These are phyloP conservation scores for Pseudohalonectria lignicola DNA, from an alignment of 2,329 filamentous ascomycete species.

Conservation along the genomic window DNA sequence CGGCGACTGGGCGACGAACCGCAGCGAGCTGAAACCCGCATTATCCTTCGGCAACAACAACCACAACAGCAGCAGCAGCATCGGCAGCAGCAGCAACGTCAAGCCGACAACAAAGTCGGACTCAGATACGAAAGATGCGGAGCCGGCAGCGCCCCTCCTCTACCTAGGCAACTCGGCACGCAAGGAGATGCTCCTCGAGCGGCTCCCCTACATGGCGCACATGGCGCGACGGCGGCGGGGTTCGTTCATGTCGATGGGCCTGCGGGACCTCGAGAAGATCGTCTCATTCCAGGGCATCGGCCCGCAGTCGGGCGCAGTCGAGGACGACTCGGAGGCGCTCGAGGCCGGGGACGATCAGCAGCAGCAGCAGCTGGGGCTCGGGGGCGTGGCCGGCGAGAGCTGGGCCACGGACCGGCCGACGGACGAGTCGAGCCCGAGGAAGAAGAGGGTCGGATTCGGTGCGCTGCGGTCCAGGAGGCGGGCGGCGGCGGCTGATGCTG, in stretches of 20 bases:
- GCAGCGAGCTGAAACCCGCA: conserved; percentile 11
- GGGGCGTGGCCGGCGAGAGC: conserved; percentile 23
- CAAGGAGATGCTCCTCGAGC: conserved; percentile 69
- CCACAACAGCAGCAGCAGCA: conserved; percentile 7
- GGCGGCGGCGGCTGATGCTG: conserved; percentile 13
- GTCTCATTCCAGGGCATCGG: conserved; percentile 53
- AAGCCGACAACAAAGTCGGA: conserved; percentile 10
- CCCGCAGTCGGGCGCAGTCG: conserved; percentile 12
- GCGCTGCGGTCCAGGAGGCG: conserved; percentile 9
- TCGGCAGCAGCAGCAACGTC: conserved; percentile 6
- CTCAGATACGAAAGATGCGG: conserved; percentile 4
- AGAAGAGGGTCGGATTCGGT: conserved; percentile 20
- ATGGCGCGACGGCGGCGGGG: conserved; percentile 40
- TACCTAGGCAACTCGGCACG: conserved; percentile 56
- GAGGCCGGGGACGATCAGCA: conserved; percentile 23
- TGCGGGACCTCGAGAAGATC: conserved; percentile 55
- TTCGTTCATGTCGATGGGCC: conserved; percentile 21
- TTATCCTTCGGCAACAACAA: not conserved
- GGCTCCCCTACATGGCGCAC: conserved; percentile 72
- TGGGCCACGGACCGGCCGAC: conserved; percentile 53
- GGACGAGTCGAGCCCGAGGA: conserved; percentile 39
- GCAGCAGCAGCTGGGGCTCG: conserved; percentile 1
- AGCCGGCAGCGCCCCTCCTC: conserved; percentile 24
- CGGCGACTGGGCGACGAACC: conserved; percentile 7
- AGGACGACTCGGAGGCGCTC: conserved; percentile 25